Base-by-base conservation (phyloP, 345 rosid species). In the Ceriops tagal region DNA sequence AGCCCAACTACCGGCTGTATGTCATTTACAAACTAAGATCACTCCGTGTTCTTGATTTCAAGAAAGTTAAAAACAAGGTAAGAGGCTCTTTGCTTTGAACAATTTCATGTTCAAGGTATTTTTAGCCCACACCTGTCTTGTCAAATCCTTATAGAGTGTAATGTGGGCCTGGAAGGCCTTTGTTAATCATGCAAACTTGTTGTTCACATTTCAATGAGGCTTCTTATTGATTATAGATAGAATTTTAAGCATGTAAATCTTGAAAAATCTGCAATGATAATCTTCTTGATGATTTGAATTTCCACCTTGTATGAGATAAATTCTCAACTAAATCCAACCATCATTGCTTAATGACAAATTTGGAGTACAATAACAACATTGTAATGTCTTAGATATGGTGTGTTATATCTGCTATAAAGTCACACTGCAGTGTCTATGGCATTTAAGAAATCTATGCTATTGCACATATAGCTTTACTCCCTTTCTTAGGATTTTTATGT, bases 61-160 rank as follows among this genome's bases (percentile, higher is more conserved):
- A 84, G 72, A 95, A 90, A 82, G 93, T 92, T n/a, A 92, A 87
- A 81, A 80, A 67, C 74, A 96, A 90, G 99, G 99, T 96, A 71
- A 87, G 81, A 31, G 30, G 59, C 47, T 60, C 21, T 53, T 68
- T 61, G 52, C 32, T 62, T 67, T 34, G 8, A 19, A 47, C 15
- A 4, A 34, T 55, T 57, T 21, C 47, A 24, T 16, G 6, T 53
- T 32, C 35, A 0, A 56, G 10, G 15, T 18, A 2, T 35, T 31
- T 37, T 15, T 20, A 6, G 39, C 53, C 15, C 18, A 47, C 2
- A 0, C n/a, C 13, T 11, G 16, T 24, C 16, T 24, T 21, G 30
- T 56, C 18, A 56, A 24, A 27, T 56, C 24, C 28, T 56, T 21
- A 56, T 56, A 27, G 31, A 24, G 31, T 64, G 53, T 22, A 26